phyloP scores from a whole-genome alignment of 805 yeast species.

The Candida palmyrensis region DNA sequence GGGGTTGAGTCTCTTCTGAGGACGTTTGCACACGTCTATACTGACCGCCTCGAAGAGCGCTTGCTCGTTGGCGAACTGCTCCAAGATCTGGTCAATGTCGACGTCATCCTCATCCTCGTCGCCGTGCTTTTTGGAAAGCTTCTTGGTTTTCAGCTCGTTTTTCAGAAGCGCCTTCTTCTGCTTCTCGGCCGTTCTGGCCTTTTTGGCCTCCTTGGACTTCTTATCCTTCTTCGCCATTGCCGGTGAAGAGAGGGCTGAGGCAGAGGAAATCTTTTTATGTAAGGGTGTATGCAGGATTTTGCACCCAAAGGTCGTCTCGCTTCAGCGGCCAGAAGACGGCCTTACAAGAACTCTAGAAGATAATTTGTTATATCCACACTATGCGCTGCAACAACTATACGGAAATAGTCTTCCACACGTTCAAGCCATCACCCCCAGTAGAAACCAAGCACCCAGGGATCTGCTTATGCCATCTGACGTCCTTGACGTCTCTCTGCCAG shows the following conservation, averaged over 20 bases:
- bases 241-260: too few relatives aligned
- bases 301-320: not conserved
- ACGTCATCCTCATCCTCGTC: conserved; percentile 82
- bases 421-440: conserved; percentile 93
- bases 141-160: conserved; percentile 69
- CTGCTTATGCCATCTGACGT: conserved; percentile 96
- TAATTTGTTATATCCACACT: too few relatives aligned
- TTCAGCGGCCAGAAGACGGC: too few relatives aligned
- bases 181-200: conserved; percentile 82
- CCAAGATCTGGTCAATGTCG: conserved; percentile 80
- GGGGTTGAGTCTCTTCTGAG: conserved; percentile 67
- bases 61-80: conserved; percentile 75
- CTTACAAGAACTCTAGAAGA: too few relatives aligned
- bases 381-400: conserved; percentile 49
- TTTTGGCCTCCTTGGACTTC: conserved; percentile 86
- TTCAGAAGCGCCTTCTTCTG: conserved; percentile 70
- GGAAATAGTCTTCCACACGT: conserved; percentile 94
- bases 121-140: conserved; percentile 66
- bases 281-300: conserved; percentile 2
- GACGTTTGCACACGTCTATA: conserved; percentile 53
- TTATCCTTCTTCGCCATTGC: conserved; percentile 83
- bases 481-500: conserved; percentile 97
- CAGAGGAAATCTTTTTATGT: too few relatives aligned
- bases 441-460: conserved; percentile 93
- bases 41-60: conserved; percentile 68